Percentiles rank a stretch among this genome's conserved stretches.
Evolutionary conservation across 371 early-diverging fungal genomes (phyloP).

Genomic region (Dichotomocladium elegans): DNA sequence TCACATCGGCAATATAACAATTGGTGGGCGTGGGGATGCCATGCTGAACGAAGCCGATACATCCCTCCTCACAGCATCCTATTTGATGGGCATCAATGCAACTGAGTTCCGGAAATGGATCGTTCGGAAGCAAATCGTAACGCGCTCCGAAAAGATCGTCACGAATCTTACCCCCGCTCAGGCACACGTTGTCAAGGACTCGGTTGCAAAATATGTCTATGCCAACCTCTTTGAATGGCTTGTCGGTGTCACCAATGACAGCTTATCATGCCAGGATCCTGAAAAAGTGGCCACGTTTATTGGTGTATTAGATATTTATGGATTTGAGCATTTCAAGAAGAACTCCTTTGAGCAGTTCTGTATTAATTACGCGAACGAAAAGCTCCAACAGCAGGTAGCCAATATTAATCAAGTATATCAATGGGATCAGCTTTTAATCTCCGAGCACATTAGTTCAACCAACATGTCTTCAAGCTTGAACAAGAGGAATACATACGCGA

Average conservation of each 20-base stretch:
- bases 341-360: constrained; percentile 99
- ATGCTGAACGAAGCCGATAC: constrained; percentile 73
- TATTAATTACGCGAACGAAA: constrained; percentile 98
- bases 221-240: constrained; percentile 92
- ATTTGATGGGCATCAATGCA: constrained; percentile 71
- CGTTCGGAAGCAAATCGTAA: constrained; percentile 84
- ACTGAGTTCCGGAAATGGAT: constrained; percentile 87
- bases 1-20: constrained; percentile 88
- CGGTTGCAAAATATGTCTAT: constrained; percentile 93
- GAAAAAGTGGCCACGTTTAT: constrained; percentile 64
- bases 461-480: constrained; percentile 78
- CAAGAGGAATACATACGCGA: constrained; percentile 96
- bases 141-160: constrained; percentile 84
- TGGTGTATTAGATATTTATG: constrained; percentile 95
- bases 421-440: not conserved
- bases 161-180: constrained; percentile 73
- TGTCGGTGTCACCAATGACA: constrained; percentile 79
- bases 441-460: constrained; percentile 63
- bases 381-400: constrained; percentile 84
- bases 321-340: constrained; percentile 95
- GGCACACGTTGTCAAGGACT: constrained; percentile 82
- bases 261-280: constrained; percentile 58
- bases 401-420: not conserved
- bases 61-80: constrained; percentile 61
- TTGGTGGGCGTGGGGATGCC: constrained; percentile 66